Base-by-base conservation (phyloP, 805 yeast species). In the Ogataea salicorniae region DNA sequence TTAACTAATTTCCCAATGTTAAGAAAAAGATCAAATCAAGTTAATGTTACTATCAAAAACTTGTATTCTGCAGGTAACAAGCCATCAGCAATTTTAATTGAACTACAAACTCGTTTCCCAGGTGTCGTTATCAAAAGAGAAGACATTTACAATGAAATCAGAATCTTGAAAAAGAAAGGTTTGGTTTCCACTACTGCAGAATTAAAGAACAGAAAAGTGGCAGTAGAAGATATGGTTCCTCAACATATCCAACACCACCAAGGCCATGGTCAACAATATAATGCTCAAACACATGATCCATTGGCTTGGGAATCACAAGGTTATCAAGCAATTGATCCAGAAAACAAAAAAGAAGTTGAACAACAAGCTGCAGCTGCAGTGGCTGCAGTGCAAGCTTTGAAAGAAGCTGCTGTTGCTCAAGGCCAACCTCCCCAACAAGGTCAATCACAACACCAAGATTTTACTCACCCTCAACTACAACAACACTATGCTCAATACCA, bases 61-160 rank as follows among this genome's bases (percentile, higher is more conserved):
- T 64, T 77, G 48, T 77, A 77, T 60, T 73, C 74, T 46, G 68
- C 73, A 20, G 83, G 82, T 38, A 79, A 80, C 45, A 77, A 77
- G 59, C 83, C 83, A 6, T 68, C 74, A 6, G 75, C 72, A 52
- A 77, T 77, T 52, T 81, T 77, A 56, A 69, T 72, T 34, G 77
- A 76, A 50, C 71, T 77, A 49, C 70, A 70, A 51, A 75, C 75
- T 46, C 74, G 74, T 50, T 77, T 70, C 58, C 80, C 79, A 22
- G 80, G 76, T 45, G 74, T 77, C 39, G 67, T 76, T 39, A 76
- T 77, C 53, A 77, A 77, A 61, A 67, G 82, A 48, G 82, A 77
- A 57, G 83, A 77, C 58, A 77, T 77, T 46, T 77, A 77, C 60
- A 77, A 77, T 59, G 81, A 77, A 55, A 76, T 77, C 56, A 61